Evolutionary conservation across 768 basidiomycete genomes (phyloP), one percentile per base, ranked within the genome.

Genomic region (Clavulina sp.): DNA sequence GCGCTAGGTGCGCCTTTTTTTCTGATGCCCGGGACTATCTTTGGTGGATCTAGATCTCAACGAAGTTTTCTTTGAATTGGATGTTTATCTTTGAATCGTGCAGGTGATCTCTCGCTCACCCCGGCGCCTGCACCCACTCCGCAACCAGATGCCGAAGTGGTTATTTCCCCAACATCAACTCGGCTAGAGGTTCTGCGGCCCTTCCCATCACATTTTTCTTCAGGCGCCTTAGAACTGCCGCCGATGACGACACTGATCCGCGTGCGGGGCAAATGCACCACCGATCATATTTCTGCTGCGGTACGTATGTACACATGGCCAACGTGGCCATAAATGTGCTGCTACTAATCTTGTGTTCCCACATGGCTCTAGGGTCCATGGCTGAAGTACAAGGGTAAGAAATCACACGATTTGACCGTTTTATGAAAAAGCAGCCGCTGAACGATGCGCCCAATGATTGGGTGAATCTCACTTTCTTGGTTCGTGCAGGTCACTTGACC

Each of bases 331-430:
- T 32, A 5, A 7, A 7, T n/a, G 19, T 19, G 29, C n/a, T 3
- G 4, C 41, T 54, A 23, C 52, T 41, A 23, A 40, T 26, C 32
- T 6, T 49, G 16, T 9, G 16, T 7, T 13, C 31, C 33, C 21
- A 32, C 54, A 36, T 23, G 54, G 41, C 51, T 33, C 26, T 60
- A 86, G 84, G 95, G 95, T 2, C 87, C 91, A 31, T 99, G 95
- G 95, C 69, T 99, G 57, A 96, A 96, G 70, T 99, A 93, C 71
- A 97, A 97, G 64, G 95, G n/a, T n/a, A n/a, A n/a, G n/a, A n/a
- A n/a, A n/a, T n/a, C n/a, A n/a, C n/a, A 68, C 30, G 56, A 59
- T 41, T 49, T 57, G 0, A 50, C 54, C 23, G n/a, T n/a, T 16
- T 9, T 48, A 6, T 33, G 5, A 32, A 18, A 18, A n/a, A n/a